phyloP scores from a whole-genome alignment of 148 eudicot species.

The Arctostaphylos glauca region DNA sequence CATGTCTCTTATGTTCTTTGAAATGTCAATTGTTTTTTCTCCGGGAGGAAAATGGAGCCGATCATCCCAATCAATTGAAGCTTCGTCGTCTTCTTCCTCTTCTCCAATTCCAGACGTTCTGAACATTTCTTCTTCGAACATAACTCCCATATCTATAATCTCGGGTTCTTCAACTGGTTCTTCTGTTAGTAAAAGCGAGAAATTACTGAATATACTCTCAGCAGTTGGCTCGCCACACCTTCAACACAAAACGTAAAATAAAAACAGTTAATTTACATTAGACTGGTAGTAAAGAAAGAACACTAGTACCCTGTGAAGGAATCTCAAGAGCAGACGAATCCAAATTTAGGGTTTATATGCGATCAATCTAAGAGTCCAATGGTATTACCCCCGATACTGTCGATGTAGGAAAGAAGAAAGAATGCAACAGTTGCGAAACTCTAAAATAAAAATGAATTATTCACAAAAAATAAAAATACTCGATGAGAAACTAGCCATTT shows the following conservation, averaged over 20 bases:
- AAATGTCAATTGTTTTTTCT: constrained; percentile 70
- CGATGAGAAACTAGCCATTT: not conserved
- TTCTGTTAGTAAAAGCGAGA: constrained; percentile 69
- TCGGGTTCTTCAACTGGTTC: constrained; percentile 76
- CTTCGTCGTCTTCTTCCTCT: constrained; percentile 47
- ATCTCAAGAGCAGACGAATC: not conserved
- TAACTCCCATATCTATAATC: constrained; percentile 52
- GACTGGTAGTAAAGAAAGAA: no score
- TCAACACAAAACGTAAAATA: constrained; percentile 13
- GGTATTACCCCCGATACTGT: not conserved
- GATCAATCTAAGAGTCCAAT: not conserved
- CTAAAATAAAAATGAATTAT: not conserved
- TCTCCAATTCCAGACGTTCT: constrained; percentile 19
- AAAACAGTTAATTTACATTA: not conserved
- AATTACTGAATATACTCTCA: constrained; percentile 60
- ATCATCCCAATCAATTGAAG: constrained; percentile 66
- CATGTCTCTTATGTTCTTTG: constrained; percentile 82
- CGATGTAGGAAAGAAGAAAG: not conserved
- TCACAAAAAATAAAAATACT: not conserved
- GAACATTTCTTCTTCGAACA: constrained; percentile 47
- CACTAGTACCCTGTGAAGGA: no score
- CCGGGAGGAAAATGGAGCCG: constrained; percentile 67
- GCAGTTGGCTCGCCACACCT: constrained; percentile 86
- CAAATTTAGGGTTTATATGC: not conserved
- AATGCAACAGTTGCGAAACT: not conserved